A percentile compares a stretch with the other conserved stretches of the same genome.
These are phyloP conservation scores for Cladosporium phlei DNA, from an alignment of 2,329 filamentous ascomycete genomes.

Conservation along the genomic window DNA sequence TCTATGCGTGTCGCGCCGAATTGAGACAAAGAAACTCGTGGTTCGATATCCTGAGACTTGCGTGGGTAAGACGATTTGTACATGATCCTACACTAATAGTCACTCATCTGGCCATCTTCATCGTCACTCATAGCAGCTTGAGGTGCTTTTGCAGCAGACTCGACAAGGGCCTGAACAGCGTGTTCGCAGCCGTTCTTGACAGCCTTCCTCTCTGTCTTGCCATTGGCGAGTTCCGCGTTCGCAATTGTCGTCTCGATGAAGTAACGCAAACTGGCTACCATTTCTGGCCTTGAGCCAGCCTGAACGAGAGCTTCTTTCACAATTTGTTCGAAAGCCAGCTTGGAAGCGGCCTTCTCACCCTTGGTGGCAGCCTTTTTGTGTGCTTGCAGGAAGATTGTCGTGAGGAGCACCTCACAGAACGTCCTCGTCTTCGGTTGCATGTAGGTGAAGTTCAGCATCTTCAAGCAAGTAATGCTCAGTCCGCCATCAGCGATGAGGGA, in stretches of 20 bases:
- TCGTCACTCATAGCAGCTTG: slow-evolving; percentile 4
- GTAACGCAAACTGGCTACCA: slow-evolving; percentile 71
- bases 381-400: slow-evolving; percentile 62
- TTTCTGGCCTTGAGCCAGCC: slow-evolving; percentile 58
- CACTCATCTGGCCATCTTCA: slow-evolving; percentile 11
- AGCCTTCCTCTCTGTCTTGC: slow-evolving; percentile 48
- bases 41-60: too few species aligned
- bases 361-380: slow-evolving; percentile 41
- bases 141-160: slow-evolving; percentile 8
- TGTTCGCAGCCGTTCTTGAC: slow-evolving; percentile 42
- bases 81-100: slow-evolving; percentile 13
- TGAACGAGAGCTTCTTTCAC: slow-evolving; percentile 64
- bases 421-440: slow-evolving; percentile 69
- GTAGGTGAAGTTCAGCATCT: slow-evolving; percentile 71
- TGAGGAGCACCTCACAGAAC: slow-evolving; percentile 76
- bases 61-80: too few species aligned
- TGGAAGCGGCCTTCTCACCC: slow-evolving; percentile 31
- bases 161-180: slow-evolving; percentile 11
- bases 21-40: too few species aligned
- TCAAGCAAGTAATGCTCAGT: slow-evolving; percentile 54
- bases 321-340: slow-evolving; percentile 46
- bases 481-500: slow-evolving; percentile 57
- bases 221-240: slow-evolving; percentile 54
- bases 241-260: slow-evolving; percentile 72
- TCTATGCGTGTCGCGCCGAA: too few species aligned